Evolutionary conservation across 441 rosid genomes (phyloP).

Genomic region (Eutrema salsugineum): DNA sequence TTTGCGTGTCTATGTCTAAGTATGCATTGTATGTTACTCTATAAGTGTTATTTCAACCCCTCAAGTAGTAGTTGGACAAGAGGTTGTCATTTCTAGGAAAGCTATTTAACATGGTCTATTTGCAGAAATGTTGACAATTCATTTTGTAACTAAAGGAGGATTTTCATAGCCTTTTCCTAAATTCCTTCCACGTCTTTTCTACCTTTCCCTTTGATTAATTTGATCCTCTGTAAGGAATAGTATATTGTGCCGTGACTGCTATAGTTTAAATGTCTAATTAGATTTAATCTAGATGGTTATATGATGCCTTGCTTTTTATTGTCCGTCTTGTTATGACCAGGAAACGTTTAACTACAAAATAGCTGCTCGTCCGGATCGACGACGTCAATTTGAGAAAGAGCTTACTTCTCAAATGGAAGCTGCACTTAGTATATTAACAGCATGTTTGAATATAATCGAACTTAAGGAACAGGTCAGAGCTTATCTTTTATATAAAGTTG

Average conservation of each 20-base stretch:
- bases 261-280: background rate
- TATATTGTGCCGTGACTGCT: background rate
- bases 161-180: background rate
- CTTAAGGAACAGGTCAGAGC: constrained; percentile 85
- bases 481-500: constrained; percentile 5
- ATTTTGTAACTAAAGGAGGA: background rate
- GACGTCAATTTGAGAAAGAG: constrained; percentile 93
- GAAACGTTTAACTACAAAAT: constrained; percentile 96
- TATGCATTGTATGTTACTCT: background rate
- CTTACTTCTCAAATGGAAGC: constrained; percentile 86
- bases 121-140: background rate
- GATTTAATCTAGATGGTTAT: background rate
- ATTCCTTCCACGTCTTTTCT: background rate
- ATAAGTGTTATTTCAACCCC: background rate
- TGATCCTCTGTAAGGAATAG: background rate
- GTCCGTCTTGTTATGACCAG: constrained; percentile 43
- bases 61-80: background rate
- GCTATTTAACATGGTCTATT: background rate
- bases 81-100: background rate
- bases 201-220: background rate
- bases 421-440: constrained; percentile 76
- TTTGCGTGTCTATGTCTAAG: background rate
- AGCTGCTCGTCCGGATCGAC: constrained; percentile 98
- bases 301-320: background rate
- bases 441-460: constrained; percentile 74